Percentiles rank a stretch among this genome's conserved stretches.
phyloP scores from a whole-genome alignment of 177 flowering plant species.

The Vitis hybrid region DNA sequence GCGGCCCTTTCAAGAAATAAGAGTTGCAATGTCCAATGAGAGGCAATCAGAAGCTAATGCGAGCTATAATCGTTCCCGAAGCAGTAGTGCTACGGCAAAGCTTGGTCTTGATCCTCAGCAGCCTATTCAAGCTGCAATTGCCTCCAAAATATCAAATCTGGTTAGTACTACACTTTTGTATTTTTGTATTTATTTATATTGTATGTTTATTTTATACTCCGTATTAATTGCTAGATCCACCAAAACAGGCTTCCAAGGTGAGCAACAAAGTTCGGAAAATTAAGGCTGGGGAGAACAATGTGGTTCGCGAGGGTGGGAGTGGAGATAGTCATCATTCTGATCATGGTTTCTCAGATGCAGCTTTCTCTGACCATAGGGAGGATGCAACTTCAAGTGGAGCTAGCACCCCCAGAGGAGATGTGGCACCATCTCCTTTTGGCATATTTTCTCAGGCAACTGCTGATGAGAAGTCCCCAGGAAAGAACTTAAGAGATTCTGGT shows the following conservation, averaged over 20 bases:
- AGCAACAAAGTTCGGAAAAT: constrained; percentile 79
- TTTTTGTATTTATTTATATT: constrained; percentile 9
- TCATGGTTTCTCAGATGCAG: constrained; percentile 52
- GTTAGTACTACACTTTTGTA: constrained; percentile 34
- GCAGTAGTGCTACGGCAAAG: constrained; percentile 38
- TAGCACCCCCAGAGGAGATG: constrained; percentile 88
- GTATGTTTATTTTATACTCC: constrained; percentile 6
- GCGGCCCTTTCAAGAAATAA: constrained; percentile 51
- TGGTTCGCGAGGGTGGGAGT: constrained; percentile 63
- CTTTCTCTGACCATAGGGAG: constrained; percentile 67
- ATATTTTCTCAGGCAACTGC: constrained; percentile 33
- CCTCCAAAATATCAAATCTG: constrained; percentile 88
- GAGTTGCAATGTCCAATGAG: constrained; percentile 14
- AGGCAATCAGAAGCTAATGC: constrained; percentile 36
- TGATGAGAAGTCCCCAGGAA: constrained; percentile 53
- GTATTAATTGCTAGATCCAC: constrained; percentile 25
- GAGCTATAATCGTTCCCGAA: constrained; percentile 40
- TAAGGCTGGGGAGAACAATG: constrained; percentile 50
- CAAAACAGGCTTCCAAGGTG: constrained; percentile 77
- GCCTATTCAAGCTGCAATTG: constrained; percentile 84
- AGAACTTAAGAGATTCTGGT: constrained; percentile 43
- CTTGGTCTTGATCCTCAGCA: constrained; percentile 75
- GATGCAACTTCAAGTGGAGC: constrained; percentile 93
- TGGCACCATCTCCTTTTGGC: constrained; percentile 48
- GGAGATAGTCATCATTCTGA: constrained; percentile 74